A percentile compares a stretch with the other conserved stretches of the same genome.
phyloP scores from a whole-genome alignment of 2,329 filamentous ascomycete species.

The Aspergillus eucalypticola region DNA sequence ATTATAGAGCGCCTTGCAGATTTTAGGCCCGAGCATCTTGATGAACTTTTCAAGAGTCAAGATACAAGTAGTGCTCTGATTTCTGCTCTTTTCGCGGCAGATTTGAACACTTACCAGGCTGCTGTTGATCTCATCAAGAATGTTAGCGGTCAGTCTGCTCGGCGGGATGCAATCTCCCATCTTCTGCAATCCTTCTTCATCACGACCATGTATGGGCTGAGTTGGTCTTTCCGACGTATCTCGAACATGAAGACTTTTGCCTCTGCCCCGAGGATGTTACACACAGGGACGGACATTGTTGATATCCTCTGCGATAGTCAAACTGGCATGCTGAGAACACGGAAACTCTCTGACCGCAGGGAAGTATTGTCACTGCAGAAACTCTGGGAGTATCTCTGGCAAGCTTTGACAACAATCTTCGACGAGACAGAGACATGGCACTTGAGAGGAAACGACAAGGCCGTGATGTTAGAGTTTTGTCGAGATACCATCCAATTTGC shows the following conservation, averaged over 20 bases:
- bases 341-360: constrained; percentile 55
- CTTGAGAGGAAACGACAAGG: constrained; percentile 65
- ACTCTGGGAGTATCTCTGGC: constrained; percentile 87
- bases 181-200: constrained; percentile 59
- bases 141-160: constrained; percentile 68
- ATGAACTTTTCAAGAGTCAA: constrained; percentile 67
- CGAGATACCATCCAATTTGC: constrained; percentile 94
- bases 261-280: constrained; percentile 61
- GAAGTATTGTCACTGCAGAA: constrained; percentile 68
- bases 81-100: constrained; percentile 76
- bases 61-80: constrained; percentile 73
- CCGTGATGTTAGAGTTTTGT: constrained; percentile 86
- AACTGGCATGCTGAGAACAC: constrained; percentile 61
- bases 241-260: constrained; percentile 60
- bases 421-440: constrained; percentile 83
- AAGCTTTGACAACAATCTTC: constrained; percentile 76
- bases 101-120: constrained; percentile 75
- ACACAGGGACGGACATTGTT: constrained; percentile 62
- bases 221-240: constrained; percentile 58
- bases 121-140: constrained; percentile 80
- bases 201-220: constrained; percentile 58
- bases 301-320: constrained; percentile 65
- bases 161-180: constrained; percentile 62
- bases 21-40: constrained; percentile 69
- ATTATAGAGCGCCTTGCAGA: constrained; percentile 78